phyloP scores from a whole-genome alignment of 2,329 filamentous ascomycete genomes.

The Alternaria ethzedia region DNA sequence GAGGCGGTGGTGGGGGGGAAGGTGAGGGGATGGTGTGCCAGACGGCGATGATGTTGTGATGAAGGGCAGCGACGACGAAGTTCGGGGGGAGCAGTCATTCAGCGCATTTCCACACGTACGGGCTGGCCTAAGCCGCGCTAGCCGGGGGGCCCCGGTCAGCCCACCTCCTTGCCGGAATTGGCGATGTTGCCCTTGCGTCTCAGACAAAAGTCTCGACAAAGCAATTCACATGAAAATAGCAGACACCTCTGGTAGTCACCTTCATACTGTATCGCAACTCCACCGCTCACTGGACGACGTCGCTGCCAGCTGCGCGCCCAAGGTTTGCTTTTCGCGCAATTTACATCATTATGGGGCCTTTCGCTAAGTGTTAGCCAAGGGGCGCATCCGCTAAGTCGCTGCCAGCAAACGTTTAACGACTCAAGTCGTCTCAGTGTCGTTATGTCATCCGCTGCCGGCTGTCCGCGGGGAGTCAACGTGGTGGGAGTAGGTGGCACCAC shows the following conservation, averaged over 20 bases:
- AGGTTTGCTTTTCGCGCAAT: constrained; percentile 11
- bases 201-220: constrained; percentile 21
- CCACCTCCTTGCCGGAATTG: constrained; percentile 1
- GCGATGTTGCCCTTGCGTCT: constrained; percentile 15
- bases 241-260: neutral
- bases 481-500: neutral
- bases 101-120: constrained; percentile 13
- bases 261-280: neutral
- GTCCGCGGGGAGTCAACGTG: constrained; percentile 5
- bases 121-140: constrained; percentile 13
- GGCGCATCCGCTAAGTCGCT: constrained; percentile 24
- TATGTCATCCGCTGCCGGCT: constrained; percentile 13
- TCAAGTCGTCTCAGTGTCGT: constrained; percentile 29
- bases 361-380: constrained; percentile 3
- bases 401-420: constrained; percentile 31
- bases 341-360: constrained; percentile 27
- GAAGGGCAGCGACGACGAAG: constrained; percentile 24
- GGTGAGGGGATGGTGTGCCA: constrained; percentile 15
- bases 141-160: neutral
- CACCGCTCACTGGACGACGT: neutral
- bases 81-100: constrained; percentile 13
- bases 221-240: constrained; percentile 13
- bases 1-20: constrained; percentile 20
- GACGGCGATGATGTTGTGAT: constrained; percentile 25
- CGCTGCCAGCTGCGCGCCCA: neutral